Base-by-base conservation (phyloP, 352 stramenopile species). In the Salisapilia sapeloensis region DNA sequence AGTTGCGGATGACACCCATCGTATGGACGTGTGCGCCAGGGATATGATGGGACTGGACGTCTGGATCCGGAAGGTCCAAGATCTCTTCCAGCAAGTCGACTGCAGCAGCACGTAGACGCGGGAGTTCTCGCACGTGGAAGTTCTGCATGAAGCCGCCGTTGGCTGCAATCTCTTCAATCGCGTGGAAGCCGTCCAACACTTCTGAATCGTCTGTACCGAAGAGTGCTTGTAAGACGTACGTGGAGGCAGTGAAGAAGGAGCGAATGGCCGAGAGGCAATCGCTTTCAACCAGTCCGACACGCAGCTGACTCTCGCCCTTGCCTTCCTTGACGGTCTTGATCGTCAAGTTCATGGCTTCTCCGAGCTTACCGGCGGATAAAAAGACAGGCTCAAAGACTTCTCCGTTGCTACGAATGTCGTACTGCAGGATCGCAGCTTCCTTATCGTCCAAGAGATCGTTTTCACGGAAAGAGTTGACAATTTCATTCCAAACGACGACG, bases 331-430 rank as follows among this genome's bases (percentile, higher is more conserved):
- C 56, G 5, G 53, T 66, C 41, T 81, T 81, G 6, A 83, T 64
- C 1, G 59, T 55, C 19, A 84, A 36, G 11, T 60, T 46, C 46
- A 90, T 65, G 0, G 71, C 75, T 39, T 90, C 71, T 3, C 53
- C 63, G n/a, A 90, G 42, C 42, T 87, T 90, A 13, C 75, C 75
- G 20, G 75, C 75, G 12, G 75, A 87, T 15, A 90, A 38, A 38
- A 90, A 90, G 3, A 90, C 71, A 0, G 75, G 75, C 38, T 90
- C 75, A 28, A 85, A 87, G 17, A 90, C 75, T 42, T 85, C 69
- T 5, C 75, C 75, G 9, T 74, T 84, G 46, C 71, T 85, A 28
- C 65, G 71, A 18, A 90, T 87, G 43, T 89, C 67, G 35, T 84
- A 84, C 44, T 84, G 67, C 22, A 84, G 38, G 18, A 84, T 80